Percentiles rank a stretch among this genome's conserved stretches.
Evolutionary conservation across 2,329 filamentous ascomycete genomes (phyloP).

Genomic region (Fusarium abutilonis): DNA sequence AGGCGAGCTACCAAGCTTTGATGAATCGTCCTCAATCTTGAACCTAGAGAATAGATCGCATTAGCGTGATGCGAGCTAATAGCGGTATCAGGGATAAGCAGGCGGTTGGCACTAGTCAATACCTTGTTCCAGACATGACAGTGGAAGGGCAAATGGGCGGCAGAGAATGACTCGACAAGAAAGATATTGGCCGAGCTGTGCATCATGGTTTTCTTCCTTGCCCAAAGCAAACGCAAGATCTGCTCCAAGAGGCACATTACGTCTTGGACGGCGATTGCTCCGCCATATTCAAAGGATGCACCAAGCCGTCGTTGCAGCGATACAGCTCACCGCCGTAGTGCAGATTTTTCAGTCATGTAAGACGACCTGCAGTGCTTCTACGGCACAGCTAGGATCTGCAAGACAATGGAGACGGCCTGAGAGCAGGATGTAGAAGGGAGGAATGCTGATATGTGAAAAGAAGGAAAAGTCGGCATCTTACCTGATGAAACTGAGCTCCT

Average conservation of each 20-base stretch:
- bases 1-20: slow-evolving; percentile 50
- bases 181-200: background rate
- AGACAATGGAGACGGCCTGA: slow-evolving; percentile 2
- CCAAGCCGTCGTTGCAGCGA: background rate
- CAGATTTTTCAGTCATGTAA: slow-evolving; percentile 5
- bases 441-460: background rate
- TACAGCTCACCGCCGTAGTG: slow-evolving; percentile 9
- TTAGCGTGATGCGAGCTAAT: slow-evolving; percentile 34
- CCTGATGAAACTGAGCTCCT: slow-evolving; percentile 78
- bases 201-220: background rate
- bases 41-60: slow-evolving; percentile 53
- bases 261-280: slow-evolving; percentile 13
- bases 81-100: background rate
- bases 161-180: background rate
- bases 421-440: slow-evolving; percentile 3
- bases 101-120: slow-evolving; percentile 1
- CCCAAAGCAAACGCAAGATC: slow-evolving; percentile 7
- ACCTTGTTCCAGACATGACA: background rate
- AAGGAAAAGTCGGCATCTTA: slow-evolving; percentile 54
- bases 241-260: slow-evolving; percentile 7
- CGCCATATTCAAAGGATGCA: slow-evolving; percentile 10
- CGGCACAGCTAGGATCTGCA: slow-evolving; percentile 6
- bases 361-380: slow-evolving; percentile 13
- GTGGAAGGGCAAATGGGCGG: background rate
- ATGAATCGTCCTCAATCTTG: slow-evolving; percentile 62